phyloP scores from a whole-genome alignment of 2,329 filamentous ascomycete species.

The Berkeleyomyces basicola region DNA sequence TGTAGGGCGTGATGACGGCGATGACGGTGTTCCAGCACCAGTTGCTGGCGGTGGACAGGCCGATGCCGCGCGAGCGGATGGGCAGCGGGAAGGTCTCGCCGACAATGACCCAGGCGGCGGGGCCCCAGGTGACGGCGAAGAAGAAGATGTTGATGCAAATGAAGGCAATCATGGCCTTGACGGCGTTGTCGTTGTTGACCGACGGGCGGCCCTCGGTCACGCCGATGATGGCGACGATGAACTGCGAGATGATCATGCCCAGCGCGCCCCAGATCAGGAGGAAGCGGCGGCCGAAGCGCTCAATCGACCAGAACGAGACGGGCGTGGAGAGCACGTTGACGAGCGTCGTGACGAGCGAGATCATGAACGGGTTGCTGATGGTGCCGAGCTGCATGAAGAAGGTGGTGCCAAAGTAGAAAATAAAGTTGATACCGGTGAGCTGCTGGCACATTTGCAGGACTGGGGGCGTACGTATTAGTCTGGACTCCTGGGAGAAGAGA shows the following conservation, averaged over 20 bases:
- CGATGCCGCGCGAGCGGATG: slow-evolving; percentile 76
- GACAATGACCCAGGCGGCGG: slow-evolving; percentile 65
- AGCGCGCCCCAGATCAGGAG: slow-evolving; percentile 64
- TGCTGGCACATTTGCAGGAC: slow-evolving; percentile 43
- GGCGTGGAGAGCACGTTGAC: slow-evolving; percentile 80
- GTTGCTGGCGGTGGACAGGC: slow-evolving; percentile 73
- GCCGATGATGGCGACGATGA: slow-evolving; percentile 66
- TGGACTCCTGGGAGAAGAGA: background rate
- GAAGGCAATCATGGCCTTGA: slow-evolving; percentile 64
- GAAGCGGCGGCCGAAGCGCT: slow-evolving; percentile 62
- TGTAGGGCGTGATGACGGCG: slow-evolving; percentile 56
- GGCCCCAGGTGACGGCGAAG: slow-evolving; percentile 81
- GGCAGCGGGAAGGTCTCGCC: slow-evolving; percentile 83
- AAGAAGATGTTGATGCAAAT: slow-evolving; percentile 88
- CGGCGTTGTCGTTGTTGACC: slow-evolving; percentile 38
- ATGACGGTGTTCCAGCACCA: slow-evolving; percentile 77
- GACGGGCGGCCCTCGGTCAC: slow-evolving; percentile 40
- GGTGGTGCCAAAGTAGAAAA: slow-evolving; percentile 73
- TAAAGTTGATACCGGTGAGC: slow-evolving; percentile 77
- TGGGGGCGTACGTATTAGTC: slow-evolving; percentile 16
- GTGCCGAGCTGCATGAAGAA: slow-evolving; percentile 69
- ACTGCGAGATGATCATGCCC: slow-evolving; percentile 76
- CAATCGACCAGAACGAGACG: slow-evolving; percentile 73
- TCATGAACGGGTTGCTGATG: slow-evolving; percentile 64
- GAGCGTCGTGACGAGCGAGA: slow-evolving; percentile 69